A percentile compares a stretch with the other conserved stretches of the same genome.
Evolutionary conservation across 1,139 yeast species (phyloP).

Genomic region (Debaryomycetaceae sp.): DNA sequence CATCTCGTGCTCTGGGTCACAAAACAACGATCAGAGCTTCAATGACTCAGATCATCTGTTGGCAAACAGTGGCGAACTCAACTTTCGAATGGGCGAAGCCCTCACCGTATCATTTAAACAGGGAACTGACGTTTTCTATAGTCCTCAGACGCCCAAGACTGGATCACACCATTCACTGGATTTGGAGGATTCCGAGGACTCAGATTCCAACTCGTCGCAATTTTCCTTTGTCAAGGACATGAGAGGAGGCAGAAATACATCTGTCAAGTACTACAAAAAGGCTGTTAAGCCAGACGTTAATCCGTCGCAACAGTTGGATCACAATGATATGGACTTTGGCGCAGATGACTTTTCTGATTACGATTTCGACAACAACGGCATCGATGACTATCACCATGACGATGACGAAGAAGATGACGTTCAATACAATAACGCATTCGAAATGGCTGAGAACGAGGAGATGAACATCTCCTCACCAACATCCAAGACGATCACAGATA

Average conservation of each 20-base stretch:
- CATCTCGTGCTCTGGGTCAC: too few species aligned
- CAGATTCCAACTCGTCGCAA: conserved; percentile 37
- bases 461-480: too few species aligned
- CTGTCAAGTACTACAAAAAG: conserved; percentile 54
- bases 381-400: conserved; percentile 32
- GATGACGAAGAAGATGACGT: conserved; percentile 49
- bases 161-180: conserved; percentile 7
- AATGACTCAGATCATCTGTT: conserved; percentile 5
- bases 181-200: conserved; percentile 16
- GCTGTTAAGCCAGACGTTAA: conserved; percentile 17
- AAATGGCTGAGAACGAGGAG: conserved; percentile 25
- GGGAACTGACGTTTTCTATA: conserved; percentile 3
- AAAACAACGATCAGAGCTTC: conserved; percentile 1
- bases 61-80: conserved; percentile 2
- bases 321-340: conserved; percentile 32
- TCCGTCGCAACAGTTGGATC: conserved; percentile 19
- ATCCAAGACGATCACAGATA: too few species aligned
- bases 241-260: conserved; percentile 56
- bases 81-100: not conserved
- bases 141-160: not conserved
- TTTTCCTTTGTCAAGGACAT: conserved; percentile 57
- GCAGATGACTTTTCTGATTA: conserved; percentile 36
- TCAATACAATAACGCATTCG: conserved; percentile 22
- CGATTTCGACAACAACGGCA: conserved; percentile 50
- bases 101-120: conserved; percentile 5